Evolutionary conservation across 352 stramenopile genomes (phyloP).

Genomic region (Blastocystis sp.): DNA sequence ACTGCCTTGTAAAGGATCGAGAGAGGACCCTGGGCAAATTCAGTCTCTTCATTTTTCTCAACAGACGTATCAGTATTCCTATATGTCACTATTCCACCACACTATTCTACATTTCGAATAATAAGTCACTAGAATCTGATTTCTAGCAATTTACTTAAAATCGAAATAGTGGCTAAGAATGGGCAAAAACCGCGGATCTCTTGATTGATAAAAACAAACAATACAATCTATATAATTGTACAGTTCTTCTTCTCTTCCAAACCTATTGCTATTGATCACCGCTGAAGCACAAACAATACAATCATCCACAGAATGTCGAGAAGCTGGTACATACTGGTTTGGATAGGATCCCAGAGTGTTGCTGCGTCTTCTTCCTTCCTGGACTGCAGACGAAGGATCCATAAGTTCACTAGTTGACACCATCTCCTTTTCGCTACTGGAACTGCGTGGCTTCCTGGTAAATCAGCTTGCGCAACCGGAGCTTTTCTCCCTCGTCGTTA

Average conservation of each 20-base stretch:
- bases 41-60: constrained; percentile 72
- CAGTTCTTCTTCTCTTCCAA: constrained; percentile 51
- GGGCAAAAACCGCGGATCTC: neutral
- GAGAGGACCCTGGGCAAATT: constrained; percentile 90
- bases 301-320: neutral
- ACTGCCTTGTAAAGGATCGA: constrained; percentile 94
- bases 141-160: neutral
- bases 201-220: neutral
- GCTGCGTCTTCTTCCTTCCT: neutral
- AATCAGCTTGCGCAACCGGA: constrained; percentile 20
- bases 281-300: neutral
- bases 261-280: neutral
- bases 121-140: neutral
- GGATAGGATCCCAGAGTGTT: neutral
- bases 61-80: constrained; percentile 34
- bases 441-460: constrained; percentile 23
- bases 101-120: neutral
- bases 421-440: neutral
- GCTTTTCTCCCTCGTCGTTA: constrained; percentile 18
- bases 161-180: neutral
- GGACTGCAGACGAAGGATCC: neutral
- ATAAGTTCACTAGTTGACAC: neutral
- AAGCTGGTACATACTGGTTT: neutral
- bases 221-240: neutral
- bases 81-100: neutral